Base-by-base conservation (phyloP, 805 yeast genomes). In the Barnettozyma siamensis region DNA sequence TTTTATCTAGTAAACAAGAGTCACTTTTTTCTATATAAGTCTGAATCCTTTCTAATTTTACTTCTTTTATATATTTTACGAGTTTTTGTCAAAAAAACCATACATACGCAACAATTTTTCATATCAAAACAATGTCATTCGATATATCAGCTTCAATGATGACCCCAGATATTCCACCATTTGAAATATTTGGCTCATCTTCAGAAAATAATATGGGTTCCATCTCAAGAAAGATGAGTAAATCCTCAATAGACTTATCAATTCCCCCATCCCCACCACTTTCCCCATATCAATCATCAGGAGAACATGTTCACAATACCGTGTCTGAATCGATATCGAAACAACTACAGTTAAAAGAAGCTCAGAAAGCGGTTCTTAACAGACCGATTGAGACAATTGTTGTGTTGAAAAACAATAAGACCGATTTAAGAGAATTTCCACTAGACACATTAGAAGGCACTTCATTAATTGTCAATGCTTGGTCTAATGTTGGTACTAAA, bases 391-490 rank as follows among this genome's bases (percentile, higher is more conserved):
- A 51, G 17, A 51, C 57, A 3, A 41, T 52, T 21, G 40, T 49
- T 9, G 35, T 41, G 2, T 31, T 52, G 7, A 31, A 47, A 9
- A 43, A 41, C 15, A 35, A 37, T 10, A 35, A 41, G 9, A 40
- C 46, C 3, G 38, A 53, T 44, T 32, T 45, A 48, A 40, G 48
- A 45, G 53, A 69, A 29, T 77, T 73, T 59, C 78, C 77, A 41
- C 48, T 77, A 35, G 75, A 74, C 42, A 66, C 70, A 49, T 65
- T 62, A 49, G 64, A 66, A 38, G 65, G 72, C 32, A 69, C 70
- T 47, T 64, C 67, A 31, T 59, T 80, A 46, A 70, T 66, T 29
- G 65, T 80, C 42, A 67, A 70, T 50, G 76, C 84, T 5, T 77
- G 79, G 75, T 47, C 58, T 9, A 66, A 66, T 33, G 53, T 75